Evolutionary conservation across 768 basidiomycete species (phyloP), one percentile per base, ranked within the genome.

Genomic region (Kwoniella heveanensis): DNA sequence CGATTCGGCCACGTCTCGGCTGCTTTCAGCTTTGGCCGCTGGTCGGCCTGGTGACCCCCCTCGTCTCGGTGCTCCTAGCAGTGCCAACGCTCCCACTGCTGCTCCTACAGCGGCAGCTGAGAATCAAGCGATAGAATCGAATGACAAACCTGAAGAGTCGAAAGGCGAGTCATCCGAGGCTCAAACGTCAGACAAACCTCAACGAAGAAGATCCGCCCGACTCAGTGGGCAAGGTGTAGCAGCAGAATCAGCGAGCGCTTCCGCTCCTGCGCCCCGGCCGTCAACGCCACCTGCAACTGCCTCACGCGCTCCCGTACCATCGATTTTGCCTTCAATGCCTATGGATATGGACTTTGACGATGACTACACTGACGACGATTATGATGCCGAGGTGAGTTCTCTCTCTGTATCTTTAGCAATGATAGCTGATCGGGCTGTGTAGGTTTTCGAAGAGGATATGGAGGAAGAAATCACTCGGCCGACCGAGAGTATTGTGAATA

Each of bases 381-480:
- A 58, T 25, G 73, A 67, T 46, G 72, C 70, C 6, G 74, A 73
- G 36, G 72, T 74, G 47, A 65, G 71, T 64, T 26, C 29, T 36
- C 5, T 21, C 39, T 12, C 30, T 52, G 37, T 53, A 32, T n/a
- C 21, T 17, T 44, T 19, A 50, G 64, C 49, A 15, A 63, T 50
- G 57, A 22, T 26, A 15, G 26, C 39, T 30, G 32, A 46, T 30
- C 9, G 10, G 17, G 15, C 22, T 21, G 25, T 9, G 8, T 68
- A 87, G 84, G 88, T 95, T 13, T 90, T 91, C 66, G 90, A 94
- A 57, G 92, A 92, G 1, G 93, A 91, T 17, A 86, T 87, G 49
- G 89, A 93, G 64, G 85, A 85, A 19, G 90, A 91, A 72, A 83
- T 83, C 36, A 53, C 62, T 51, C 84, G 85, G 21, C 81, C 86